These are phyloP conservation scores for Coemansia sp. DNA, from an alignment of 192 early-diverging fungal species.

Conservation along the genomic window DNA sequence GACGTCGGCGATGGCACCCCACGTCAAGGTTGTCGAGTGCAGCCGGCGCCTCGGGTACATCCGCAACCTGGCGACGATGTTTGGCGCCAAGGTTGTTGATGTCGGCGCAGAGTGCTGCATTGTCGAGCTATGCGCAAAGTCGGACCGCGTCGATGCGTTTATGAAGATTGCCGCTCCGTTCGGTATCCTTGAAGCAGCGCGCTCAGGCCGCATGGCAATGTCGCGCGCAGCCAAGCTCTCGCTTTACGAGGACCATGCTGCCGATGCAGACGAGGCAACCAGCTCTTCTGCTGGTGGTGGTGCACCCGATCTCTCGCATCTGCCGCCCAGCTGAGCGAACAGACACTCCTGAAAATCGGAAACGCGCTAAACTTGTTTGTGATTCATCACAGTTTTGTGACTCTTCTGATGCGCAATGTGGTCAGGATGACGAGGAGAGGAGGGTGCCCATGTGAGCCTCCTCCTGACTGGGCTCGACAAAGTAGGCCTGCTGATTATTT, in stretches of 20 bases:
- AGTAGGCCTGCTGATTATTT: no score
- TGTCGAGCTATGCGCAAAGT: conserved; percentile 86
- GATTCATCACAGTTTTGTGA: neutral
- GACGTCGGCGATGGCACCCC: conserved; percentile 12
- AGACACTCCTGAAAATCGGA: no score
- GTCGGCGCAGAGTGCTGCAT: conserved; percentile 80
- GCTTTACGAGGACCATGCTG: conserved; percentile 60
- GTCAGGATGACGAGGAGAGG: no score
- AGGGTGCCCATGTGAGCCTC: no score
- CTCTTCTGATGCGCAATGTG: no score
- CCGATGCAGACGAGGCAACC: conserved; percentile 45
- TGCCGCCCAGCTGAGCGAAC: conserved; percentile 90
- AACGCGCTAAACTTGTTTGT: neutral
- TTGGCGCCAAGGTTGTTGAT: conserved; percentile 85
- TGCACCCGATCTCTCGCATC: conserved; percentile 83
- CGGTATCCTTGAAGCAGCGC: conserved; percentile 92
- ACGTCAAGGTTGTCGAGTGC: conserved; percentile 77
- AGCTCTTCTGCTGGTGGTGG: no score
- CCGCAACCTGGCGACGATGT: conserved; percentile 69
- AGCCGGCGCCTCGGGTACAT: conserved; percentile 45
- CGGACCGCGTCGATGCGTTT: conserved; percentile 85
- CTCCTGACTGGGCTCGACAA: neutral
- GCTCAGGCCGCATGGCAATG: conserved; percentile 96
- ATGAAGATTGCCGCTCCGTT: conserved; percentile 92
- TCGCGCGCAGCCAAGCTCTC: conserved; percentile 85